phyloP scores from a whole-genome alignment of 1,284 basidiomycete species.

The Caloboletus inedulis region DNA sequence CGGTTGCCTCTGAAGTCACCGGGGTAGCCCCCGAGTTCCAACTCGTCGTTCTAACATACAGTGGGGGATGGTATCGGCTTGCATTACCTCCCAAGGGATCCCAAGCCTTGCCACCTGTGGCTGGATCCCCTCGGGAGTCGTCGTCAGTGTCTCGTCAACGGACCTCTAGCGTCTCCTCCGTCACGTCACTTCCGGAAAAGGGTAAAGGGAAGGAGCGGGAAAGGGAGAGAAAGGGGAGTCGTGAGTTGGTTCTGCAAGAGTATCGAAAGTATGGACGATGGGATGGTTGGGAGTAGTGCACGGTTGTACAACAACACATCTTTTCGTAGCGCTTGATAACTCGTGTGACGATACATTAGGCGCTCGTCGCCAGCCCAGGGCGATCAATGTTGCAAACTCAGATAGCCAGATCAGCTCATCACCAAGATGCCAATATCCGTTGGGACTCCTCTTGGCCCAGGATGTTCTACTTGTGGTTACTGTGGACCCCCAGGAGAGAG shows the following conservation, averaged over 20 bases:
- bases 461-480: conserved; percentile 40
- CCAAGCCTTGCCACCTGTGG: conserved; percentile 17
- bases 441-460: conserved; percentile 29
- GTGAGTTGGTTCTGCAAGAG: conserved; percentile 68
- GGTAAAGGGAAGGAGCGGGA: conserved; percentile 57
- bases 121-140: conserved; percentile 44
- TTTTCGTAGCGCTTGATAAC: not conserved
- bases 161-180: conserved; percentile 53
- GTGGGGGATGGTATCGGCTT: conserved; percentile 91
- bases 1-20: conserved; percentile 43
- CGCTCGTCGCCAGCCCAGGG: not conserved
- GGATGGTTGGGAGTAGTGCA: conserved; percentile 75
- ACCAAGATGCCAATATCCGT: conserved; percentile 30
- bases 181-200: conserved; percentile 49
- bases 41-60: conserved; percentile 80
- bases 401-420: not conserved
- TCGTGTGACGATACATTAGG: not conserved
- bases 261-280: conserved; percentile 77
- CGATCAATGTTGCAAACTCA: not conserved
- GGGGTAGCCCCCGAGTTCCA: conserved; percentile 57
- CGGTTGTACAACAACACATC: not conserved
- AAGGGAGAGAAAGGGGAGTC: conserved; percentile 56
- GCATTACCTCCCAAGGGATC: conserved; percentile 55
- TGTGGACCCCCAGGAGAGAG: conserved; percentile 39
- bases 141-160: conserved; percentile 41